Conservation (phyloP, 2,329 filamentous ascomycete species). For the Aaosphaeria pasadenensis region DNA sequence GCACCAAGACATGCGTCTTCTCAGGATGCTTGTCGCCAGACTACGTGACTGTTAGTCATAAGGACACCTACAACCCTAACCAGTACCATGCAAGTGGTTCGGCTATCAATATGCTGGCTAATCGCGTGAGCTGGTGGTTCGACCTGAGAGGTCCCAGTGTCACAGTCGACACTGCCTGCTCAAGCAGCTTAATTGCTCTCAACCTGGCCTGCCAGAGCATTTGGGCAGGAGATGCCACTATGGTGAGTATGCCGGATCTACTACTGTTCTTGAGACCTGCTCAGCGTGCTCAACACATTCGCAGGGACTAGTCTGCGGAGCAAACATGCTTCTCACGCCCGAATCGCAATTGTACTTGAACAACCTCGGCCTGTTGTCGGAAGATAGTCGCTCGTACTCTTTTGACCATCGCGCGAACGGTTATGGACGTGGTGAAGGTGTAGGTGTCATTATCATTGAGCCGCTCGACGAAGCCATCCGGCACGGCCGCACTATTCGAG, state of each 20-base stretch:
- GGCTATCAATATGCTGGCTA: slow-evolving; percentile 19
- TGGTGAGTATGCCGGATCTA: neutral
- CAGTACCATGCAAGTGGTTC: slow-evolving; percentile 14
- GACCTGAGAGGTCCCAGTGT: slow-evolving; percentile 30
- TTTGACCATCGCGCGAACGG: slow-evolving; percentile 41
- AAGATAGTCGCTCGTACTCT: slow-evolving; percentile 14
- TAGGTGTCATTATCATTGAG: slow-evolving; percentile 52
- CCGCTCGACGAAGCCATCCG: slow-evolving; percentile 44
- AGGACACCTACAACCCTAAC: neutral
- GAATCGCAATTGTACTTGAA: neutral
- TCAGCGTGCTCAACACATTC: no score
- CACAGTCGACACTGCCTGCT: slow-evolving; percentile 35
- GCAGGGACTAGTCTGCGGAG: neutral
- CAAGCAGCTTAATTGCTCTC: slow-evolving; percentile 23
- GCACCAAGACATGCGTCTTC: neutral
- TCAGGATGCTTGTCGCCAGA: neutral
- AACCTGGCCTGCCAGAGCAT: slow-evolving; percentile 9
- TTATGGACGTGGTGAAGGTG: slow-evolving; percentile 50
- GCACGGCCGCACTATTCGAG: slow-evolving; percentile 15
- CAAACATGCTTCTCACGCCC: neutral
- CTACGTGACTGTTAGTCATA: neutral
- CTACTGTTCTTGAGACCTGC: no score
- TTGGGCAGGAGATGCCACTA: neutral
- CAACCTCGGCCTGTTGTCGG: slow-evolving; percentile 2
- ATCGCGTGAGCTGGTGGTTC: slow-evolving; percentile 19